These are phyloP conservation scores for Alternaria rosae DNA, from an alignment of 2,329 filamentous ascomycete genomes.

Conservation along the genomic window DNA sequence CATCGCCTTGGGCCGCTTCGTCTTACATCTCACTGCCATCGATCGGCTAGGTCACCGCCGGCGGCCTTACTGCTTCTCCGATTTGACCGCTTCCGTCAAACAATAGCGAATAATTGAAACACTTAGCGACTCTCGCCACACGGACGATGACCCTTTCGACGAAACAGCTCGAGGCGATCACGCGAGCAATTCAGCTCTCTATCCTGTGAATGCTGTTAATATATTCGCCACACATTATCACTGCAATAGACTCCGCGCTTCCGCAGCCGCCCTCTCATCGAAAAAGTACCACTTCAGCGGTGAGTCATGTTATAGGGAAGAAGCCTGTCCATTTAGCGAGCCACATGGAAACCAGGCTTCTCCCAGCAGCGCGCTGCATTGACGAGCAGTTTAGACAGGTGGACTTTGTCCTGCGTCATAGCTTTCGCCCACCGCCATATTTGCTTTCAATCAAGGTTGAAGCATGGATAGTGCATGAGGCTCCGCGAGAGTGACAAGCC, in stretches of 20 bases:
- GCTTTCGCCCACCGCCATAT: conserved; percentile 16
- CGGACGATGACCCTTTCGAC: neutral
- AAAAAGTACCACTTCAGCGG: conserved; percentile 10
- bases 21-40: conserved; percentile 8
- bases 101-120: conserved; percentile 9
- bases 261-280: conserved; percentile 3
- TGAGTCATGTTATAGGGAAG: conserved; percentile 32
- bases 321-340: conserved; percentile 27
- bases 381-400: conserved; percentile 28
- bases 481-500: conserved; percentile 13
- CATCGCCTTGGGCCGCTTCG: conserved; percentile 15
- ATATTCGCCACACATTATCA: conserved; percentile 3
- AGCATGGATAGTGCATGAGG: conserved; percentile 22
- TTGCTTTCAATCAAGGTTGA: conserved; percentile 22
- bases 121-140: conserved; percentile 8
- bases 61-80: conserved; percentile 6
- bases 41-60: conserved; percentile 19
- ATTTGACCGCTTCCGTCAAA: conserved; percentile 11
- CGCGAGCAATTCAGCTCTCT: conserved; percentile 11
- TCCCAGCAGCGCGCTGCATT: conserved; percentile 25
- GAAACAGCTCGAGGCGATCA: conserved; percentile 2
- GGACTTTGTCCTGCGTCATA: conserved; percentile 30
- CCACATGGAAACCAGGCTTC: conserved; percentile 22
- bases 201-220: neutral
- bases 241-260: neutral